These are phyloP conservation scores for Capsaspora owczarzaki DNA, from an alignment of 78 protist species.

Conservation along the genomic window DNA sequence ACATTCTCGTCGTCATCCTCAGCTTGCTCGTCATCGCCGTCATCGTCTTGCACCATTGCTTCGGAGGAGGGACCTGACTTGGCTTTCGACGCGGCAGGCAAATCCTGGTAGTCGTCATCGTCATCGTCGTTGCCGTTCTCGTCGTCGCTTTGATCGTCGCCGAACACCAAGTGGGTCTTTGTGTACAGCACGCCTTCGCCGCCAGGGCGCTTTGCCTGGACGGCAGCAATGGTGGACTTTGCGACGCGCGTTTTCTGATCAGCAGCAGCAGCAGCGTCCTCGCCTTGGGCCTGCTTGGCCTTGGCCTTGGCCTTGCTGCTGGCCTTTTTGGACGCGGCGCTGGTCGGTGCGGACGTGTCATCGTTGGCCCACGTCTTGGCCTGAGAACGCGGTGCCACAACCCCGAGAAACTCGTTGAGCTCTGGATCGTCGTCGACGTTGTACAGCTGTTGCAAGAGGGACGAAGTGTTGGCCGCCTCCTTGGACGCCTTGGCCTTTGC, in stretches of 20 bases:
- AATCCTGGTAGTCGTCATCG: background rate
- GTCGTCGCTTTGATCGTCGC: background rate
- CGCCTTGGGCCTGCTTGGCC: background rate
- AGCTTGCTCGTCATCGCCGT: slow-evolving; percentile 1
- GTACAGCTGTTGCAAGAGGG: background rate
- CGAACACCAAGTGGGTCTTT: background rate
- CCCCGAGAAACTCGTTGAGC: slow-evolving; percentile 23
- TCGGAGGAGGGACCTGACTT: background rate
- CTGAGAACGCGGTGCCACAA: background rate
- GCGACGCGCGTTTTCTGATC: background rate
- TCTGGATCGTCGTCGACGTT: background rate
- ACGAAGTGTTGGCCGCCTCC: background rate
- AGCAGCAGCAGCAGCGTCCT: background rate
- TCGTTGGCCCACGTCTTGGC: slow-evolving; percentile 31
- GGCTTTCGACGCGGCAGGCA: too few species aligned
- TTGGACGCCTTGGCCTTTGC: background rate
- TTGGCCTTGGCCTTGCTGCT: background rate
- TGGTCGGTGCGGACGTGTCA: background rate
- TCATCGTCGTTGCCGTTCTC: slow-evolving; percentile 5
- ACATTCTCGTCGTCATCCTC: background rate
- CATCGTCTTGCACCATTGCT: background rate
- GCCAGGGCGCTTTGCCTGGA: slow-evolving; percentile 5
- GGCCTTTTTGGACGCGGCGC: background rate
- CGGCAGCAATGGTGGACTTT: background rate
- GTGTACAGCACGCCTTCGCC: background rate